Base-by-base conservation (phyloP, 2,329 filamentous ascomycete species). In the Pseudogymnoascus sp. region DNA sequence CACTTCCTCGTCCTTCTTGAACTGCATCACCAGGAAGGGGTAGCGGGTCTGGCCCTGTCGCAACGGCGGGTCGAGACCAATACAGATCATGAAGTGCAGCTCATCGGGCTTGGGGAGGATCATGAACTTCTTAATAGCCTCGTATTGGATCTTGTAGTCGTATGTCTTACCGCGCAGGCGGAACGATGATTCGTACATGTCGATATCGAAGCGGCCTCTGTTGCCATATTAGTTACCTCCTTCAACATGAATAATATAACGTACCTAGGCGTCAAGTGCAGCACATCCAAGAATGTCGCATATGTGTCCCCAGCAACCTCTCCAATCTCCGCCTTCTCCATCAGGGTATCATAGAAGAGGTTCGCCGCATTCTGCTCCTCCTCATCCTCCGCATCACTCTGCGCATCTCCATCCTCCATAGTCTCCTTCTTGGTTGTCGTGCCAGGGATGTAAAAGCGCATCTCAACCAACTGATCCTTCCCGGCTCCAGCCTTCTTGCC, bases 141-240 rank as follows among this genome's bases (percentile, higher is more conserved):
- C 90, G 77, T 97, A 99, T 74, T 97, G 92, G 67, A 99, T 97
- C 83, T 99, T 99, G 85, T 99, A 99, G 79, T 99, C 95, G 80
- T 99, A 99, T 25, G 94, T 99, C 79, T 99, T 99, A 71, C 94
- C 94, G 67, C 94, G 93, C 65, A 99, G 83, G 65, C 94, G 89
- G 83, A 99, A 97, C 1, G 94, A 97, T 13, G 86, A 88, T 76
- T 97, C 94, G 82, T 99, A 99, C 89, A 99, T 96, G 75, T 99
- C 94, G 78, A 99, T 96, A 75, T 97, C 94, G 82, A 99, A 99
- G 68, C 94, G 93, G 74, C 94, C 95, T 89, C 94, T 92, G 76
- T 64, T 65, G 59, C 40, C 59, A 55, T 15, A 64, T 75, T 66
- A 76, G 71, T 48, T 63, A 21, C 18, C 9, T 21, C 2, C 29